Base-by-base conservation (phyloP, 1,284 basidiomycete species). In the Boletus sp. region DNA sequence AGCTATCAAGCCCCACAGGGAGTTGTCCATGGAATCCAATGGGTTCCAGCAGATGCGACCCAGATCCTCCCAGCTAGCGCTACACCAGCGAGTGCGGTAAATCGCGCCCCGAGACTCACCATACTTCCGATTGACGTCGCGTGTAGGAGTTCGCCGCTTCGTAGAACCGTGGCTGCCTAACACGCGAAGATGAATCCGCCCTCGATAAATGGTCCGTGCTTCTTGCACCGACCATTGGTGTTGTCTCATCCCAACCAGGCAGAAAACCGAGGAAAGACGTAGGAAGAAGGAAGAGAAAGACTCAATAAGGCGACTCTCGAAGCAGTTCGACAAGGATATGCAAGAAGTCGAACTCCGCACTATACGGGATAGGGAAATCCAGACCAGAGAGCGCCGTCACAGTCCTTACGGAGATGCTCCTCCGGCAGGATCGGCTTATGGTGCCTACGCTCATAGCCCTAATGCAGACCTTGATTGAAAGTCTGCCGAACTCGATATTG, bases 1-100 rank as follows among this genome's bases (percentile, higher is more conserved):
- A 91, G 90, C 67, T 91, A 91, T 76, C 84, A 87, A 68, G 90
- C 88, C 2, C 76, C 85, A 17, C 81, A 80, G 65, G 90, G 90
- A 21, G 67, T 87, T 37, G 83, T 91, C 38, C 82, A 73, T 59
- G 89, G 89, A 28, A 89, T 90, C 59, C 89, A 91, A 69, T 91
- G 89, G 90, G 80, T 90, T 27, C 88, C 89, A 27, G 83, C 82
- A 17, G 89, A 90, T 67, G 80, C 87, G 5, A 87, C 86, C 0
- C 78, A 81, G 52, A 79, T 85, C 46, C 65, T 86, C 38, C 89
- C 88, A 44, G 52, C 73, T 25, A 86, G 84, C 10, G 86, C 85
- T 37, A 81, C 79, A 52, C 86, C 85, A 14, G 88, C 88, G 13
- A 81, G 75, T 67, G 70, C 78, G 56, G 88, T 87, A 59, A 70